phyloP scores from a whole-genome alignment of 371 early-diverging fungal genomes.

The Mucor plumbeus region DNA sequence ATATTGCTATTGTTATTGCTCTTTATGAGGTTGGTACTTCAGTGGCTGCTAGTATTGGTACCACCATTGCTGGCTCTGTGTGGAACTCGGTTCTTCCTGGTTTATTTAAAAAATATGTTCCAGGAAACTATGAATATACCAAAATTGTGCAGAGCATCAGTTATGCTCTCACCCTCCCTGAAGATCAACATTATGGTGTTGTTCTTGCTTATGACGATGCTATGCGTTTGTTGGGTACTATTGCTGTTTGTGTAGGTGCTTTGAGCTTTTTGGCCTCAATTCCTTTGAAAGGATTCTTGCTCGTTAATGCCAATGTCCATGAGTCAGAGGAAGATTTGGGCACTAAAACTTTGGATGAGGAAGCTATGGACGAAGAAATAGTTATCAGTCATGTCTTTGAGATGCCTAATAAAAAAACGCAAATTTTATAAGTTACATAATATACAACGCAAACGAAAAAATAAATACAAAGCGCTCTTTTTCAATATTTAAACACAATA shows the following conservation, averaged over 20 bases:
- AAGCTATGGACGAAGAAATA: not conserved
- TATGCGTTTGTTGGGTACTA: constrained; percentile 45
- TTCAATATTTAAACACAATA: too few species aligned
- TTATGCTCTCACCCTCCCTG: constrained; percentile 22
- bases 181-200: constrained; percentile 24
- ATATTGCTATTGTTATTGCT: constrained; percentile 49
- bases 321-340: not conserved
- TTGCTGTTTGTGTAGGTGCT: constrained; percentile 30
- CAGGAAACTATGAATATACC: constrained; percentile 38
- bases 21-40: constrained; percentile 43
- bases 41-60: constrained; percentile 46
- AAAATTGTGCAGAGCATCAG: constrained; percentile 21
- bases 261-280: constrained; percentile 15
- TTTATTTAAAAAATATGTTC: constrained; percentile 38
- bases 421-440: too few species aligned
- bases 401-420: not conserved
- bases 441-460: too few species aligned
- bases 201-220: constrained; percentile 32
- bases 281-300: constrained; percentile 10
- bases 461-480: too few species aligned
- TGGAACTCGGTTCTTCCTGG: constrained; percentile 53
- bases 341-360: not conserved
- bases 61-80: constrained; percentile 50
- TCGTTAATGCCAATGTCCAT: not conserved
- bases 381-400: not conserved